Evolutionary conservation across 2,329 filamentous ascomycete genomes (phyloP).

Genomic region (Dendryphion nanum): DNA sequence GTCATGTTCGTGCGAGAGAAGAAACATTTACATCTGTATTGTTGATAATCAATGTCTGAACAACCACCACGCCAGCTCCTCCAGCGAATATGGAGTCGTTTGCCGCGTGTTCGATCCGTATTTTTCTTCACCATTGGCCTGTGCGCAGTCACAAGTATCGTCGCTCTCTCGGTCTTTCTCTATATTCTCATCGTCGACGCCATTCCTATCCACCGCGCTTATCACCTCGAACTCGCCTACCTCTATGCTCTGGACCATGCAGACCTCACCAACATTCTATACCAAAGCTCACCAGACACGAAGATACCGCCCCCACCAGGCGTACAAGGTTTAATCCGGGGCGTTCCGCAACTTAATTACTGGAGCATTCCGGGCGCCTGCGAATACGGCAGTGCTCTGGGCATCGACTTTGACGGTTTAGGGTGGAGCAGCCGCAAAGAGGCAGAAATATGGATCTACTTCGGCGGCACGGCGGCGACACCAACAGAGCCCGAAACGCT

Average conservation of each 20-base stretch:
- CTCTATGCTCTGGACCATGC: not conserved
- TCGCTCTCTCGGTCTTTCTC: no score
- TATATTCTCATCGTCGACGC: no score
- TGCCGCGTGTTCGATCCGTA: no score
- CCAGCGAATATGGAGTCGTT: no score
- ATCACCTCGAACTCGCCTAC: constrained; percentile 5
- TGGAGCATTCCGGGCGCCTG: not conserved
- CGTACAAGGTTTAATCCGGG: not conserved
- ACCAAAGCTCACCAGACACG: not conserved
- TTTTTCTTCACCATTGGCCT: no score
- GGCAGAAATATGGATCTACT: constrained; percentile 3
- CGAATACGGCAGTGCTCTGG: constrained; percentile 1
- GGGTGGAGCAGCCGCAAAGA: not conserved
- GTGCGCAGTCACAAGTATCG: no score
- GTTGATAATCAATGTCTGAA: no score
- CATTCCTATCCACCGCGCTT: constrained; percentile 6
- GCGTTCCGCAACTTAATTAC: constrained; percentile 1
- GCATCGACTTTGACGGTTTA: not conserved
- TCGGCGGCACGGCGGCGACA: constrained; percentile 3
- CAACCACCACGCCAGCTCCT: no score
- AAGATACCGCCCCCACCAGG: not conserved
- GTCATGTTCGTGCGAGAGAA: no score
- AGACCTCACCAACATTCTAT: not conserved
- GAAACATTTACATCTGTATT: no score
- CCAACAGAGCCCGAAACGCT: not conserved